Base-by-base conservation (phyloP, 1,284 basidiomycete genomes). In the Cerrena zonata region DNA sequence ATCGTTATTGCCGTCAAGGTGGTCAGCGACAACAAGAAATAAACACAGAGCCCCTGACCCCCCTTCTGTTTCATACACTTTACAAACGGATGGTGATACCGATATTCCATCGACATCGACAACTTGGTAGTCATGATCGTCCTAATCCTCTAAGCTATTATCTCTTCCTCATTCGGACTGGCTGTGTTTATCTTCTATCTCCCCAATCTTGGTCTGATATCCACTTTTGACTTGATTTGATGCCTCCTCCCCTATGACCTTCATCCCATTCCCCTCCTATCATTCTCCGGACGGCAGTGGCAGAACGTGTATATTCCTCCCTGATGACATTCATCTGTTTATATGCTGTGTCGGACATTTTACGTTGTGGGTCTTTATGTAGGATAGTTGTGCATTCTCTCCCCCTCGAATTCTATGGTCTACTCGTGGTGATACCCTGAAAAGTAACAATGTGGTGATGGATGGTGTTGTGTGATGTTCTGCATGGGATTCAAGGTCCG, bases 1-100 rank as follows among this genome's bases (percentile, higher is more conserved):
- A 74, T 84, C 51, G 70, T 86, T 34, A 67, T 89, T 24, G 85
- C 67, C 1, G 72, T 86, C 45, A 72, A 79, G 21, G 70, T 84
- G 26, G 40, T 49, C 15, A 62, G 62, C 46, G 63, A 71, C 52
- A 67, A 55, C 40, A 59, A 69, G 48, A 69, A 63, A 48, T n/a
- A n/a, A n/a, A n/a, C n/a, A n/a, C n/a, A n/a, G n/a, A n/a, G n/a
- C n/a, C n/a, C n/a, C n/a, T n/a, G n/a, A n/a, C n/a, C n/a, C n/a
- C n/a, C n/a, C n/a, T n/a, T n/a, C n/a, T n/a, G n/a, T n/a, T n/a
- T n/a, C n/a, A n/a, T n/a, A n/a, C n/a, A n/a, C n/a, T n/a, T n/a
- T n/a, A n/a, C n/a, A n/a, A n/a, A n/a, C n/a, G n/a, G n/a, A n/a
- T n/a, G n/a, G n/a, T n/a, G n/a, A n/a, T n/a, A n/a, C n/a, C n/a